These are phyloP conservation scores for Starmerella stigmatis DNA, from an alignment of 805 yeast genomes.

Conservation along the genomic window DNA sequence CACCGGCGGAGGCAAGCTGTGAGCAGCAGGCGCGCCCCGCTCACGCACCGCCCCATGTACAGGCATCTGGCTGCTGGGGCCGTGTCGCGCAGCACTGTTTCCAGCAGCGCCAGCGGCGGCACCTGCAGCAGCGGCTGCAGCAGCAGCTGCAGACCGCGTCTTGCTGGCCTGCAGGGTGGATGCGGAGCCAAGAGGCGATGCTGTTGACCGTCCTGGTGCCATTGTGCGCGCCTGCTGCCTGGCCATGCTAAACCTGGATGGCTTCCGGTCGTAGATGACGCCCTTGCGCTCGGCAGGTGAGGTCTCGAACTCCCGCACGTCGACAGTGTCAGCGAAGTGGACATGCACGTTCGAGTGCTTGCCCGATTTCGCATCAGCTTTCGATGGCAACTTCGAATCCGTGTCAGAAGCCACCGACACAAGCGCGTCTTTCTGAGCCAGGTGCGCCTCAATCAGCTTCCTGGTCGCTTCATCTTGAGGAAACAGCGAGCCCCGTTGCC, in stretches of 20 bases:
- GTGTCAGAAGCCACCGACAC: neutral
- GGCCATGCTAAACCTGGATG: slow-evolving; percentile 28
- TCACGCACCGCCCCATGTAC: slow-evolving; percentile 1
- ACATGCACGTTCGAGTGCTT: slow-evolving; percentile 19
- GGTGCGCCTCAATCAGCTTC: slow-evolving; percentile 16
- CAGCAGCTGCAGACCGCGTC: neutral
- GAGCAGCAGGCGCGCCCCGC: neutral
- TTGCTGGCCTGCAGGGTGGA: slow-evolving; percentile 11
- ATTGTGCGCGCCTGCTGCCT: slow-evolving; percentile 3
- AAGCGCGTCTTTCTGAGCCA: slow-evolving; percentile 6
- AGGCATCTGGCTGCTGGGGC: too few relatives aligned
- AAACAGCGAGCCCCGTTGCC: slow-evolving; percentile 31
- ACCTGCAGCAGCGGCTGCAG: slow-evolving; percentile 15
- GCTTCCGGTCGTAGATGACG: slow-evolving; percentile 14
- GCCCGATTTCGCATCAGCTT: too few relatives aligned
- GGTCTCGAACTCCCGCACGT: slow-evolving; percentile 25
- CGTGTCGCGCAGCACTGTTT: neutral
- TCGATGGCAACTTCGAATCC: too few relatives aligned
- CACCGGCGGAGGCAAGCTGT: neutral
- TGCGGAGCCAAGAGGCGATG: neutral
- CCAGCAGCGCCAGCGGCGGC: slow-evolving; percentile 13
- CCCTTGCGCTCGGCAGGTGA: slow-evolving; percentile 21
- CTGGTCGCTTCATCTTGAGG: slow-evolving; percentile 24
- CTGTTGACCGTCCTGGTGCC: neutral
- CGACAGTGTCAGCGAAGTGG: slow-evolving; percentile 22